Base-by-base conservation (phyloP, 352 stramenopile genomes). In the Phytopythium mirpurense region DNA sequence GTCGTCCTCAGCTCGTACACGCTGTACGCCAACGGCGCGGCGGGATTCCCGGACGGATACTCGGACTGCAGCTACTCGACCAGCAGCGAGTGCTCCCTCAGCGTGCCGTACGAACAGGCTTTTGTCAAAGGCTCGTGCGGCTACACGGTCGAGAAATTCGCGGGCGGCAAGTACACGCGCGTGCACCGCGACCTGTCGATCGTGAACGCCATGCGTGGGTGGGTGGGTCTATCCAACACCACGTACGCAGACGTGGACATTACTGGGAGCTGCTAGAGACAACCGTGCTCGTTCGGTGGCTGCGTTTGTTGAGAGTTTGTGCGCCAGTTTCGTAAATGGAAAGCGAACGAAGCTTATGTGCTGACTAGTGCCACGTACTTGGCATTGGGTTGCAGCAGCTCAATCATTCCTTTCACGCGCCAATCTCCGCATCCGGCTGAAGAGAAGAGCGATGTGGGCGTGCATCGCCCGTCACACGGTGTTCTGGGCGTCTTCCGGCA, bases 1-100 rank as follows among this genome's bases (percentile, higher is more conserved):
- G 72, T 90, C 9, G 72, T 87, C 36, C 60, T 90, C 16, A 87
- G 74, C 51, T 86, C 73, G 27, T 90, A 85, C 62, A 87, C 71
- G n/a, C 63, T 65, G 23, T 78, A 65, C 34, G 26, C 58, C 1
- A 77, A 86, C 37, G 70, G 74, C n/a, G 65, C 69, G 1, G 59
- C 57, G 16, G 78, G 77, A 0, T 85, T 90, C 44, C 80, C 80
- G 0, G 78, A 88, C 54, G 70, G 68, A 2, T 51, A 66, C 26
- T 81, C 68, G 27, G 71, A 76, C 43, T 81, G 71, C n/a, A 65
- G 12, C 47, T 70, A 72, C 29, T 43, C 62, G 3, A 67, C 70
- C 10, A 63, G 69, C 5, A 47, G 74, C 18, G 67, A 9, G 10
- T 84, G 74, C 40, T 65, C 56, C 0, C 38, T 43, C 8, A 80